A percentile compares a stretch with the other conserved stretches of the same genome.
Conservation (phyloP, 164 flowering plant genomes). For the Stephania cephalantha region DNA sequence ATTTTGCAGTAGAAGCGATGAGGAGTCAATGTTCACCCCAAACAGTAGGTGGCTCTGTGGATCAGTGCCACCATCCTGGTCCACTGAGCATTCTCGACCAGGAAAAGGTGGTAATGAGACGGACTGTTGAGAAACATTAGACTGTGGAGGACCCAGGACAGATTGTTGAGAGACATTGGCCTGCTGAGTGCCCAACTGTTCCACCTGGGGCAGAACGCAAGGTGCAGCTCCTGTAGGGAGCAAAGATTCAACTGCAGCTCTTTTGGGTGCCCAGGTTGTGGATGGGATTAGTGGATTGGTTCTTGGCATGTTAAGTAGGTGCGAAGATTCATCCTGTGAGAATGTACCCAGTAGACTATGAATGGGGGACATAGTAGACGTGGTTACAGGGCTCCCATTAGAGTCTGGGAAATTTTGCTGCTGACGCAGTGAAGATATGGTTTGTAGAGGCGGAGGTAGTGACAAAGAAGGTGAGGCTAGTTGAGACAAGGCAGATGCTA, state of each 20-base stretch:
- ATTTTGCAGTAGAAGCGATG: slow-evolving; percentile 67
- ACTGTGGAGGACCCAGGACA: slow-evolving; percentile 29
- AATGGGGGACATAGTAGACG: slow-evolving; percentile 51
- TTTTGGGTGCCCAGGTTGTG: slow-evolving; percentile 55
- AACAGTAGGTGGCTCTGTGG: slow-evolving; percentile 72
- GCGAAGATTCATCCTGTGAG: slow-evolving; percentile 59
- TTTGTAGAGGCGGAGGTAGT: slow-evolving; percentile 43
- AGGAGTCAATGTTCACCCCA: slow-evolving; percentile 70
- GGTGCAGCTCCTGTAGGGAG: slow-evolving; percentile 40
- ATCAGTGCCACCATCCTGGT: slow-evolving; percentile 54
- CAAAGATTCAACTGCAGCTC: slow-evolving; percentile 53
- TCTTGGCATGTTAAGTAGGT: slow-evolving; percentile 47
- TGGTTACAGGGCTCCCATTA: slow-evolving; percentile 38
- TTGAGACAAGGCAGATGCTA: slow-evolving; percentile 41
- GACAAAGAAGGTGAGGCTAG: slow-evolving; percentile 46
- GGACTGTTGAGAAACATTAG: slow-evolving; percentile 36
- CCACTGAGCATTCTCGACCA: slow-evolving; percentile 65
- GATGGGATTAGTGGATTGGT: slow-evolving; percentile 34
- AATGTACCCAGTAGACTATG: slow-evolving; percentile 65
- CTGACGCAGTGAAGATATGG: slow-evolving; percentile 50
- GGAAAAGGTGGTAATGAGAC: slow-evolving; percentile 81
- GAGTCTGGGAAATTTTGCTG: slow-evolving; percentile 58
- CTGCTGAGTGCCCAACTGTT: slow-evolving; percentile 46
- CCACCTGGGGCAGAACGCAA: slow-evolving; percentile 41
- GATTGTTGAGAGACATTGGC: slow-evolving; percentile 36